phyloP scores from a whole-genome alignment of 441 rosid species.

The Geranium incanum region DNA sequence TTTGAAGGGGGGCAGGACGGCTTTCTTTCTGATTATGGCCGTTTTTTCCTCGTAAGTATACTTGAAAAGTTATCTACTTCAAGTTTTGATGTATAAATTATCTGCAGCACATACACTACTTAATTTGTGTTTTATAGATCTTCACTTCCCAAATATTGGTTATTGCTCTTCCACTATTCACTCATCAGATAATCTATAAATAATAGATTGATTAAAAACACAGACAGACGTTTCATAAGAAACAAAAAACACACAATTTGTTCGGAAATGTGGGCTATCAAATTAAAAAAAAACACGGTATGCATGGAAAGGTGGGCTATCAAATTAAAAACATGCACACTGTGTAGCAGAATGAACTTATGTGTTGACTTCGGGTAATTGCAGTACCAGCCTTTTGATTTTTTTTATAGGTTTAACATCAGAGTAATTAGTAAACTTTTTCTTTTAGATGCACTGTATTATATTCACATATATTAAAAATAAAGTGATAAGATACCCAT shows the following conservation, averaged over 20 bases:
- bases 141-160: neutral
- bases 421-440: neutral
- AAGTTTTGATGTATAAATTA: neutral
- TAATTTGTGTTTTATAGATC: neutral
- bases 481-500: neutral
- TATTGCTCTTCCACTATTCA: too few species aligned
- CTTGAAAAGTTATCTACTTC: constrained; percentile 7
- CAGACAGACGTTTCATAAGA: neutral
- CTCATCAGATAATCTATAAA: neutral
- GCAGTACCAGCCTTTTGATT: neutral
- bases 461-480: neutral
- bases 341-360: neutral
- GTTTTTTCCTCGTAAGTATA: constrained; percentile 54
- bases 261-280: too few species aligned
- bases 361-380: neutral
- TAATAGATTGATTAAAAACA: neutral
- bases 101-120: neutral
- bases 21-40: constrained; percentile 62
- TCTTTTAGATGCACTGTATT: neutral
- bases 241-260: too few species aligned
- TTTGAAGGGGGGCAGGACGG: constrained; percentile 53
- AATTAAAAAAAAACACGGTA: too few species aligned
- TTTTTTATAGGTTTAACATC: neutral
- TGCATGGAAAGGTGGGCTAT: neutral
- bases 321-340: too few species aligned